Evolutionary conservation across 2,329 filamentous ascomycete species (phyloP).

Genomic region (Penicillium digitatum): DNA sequence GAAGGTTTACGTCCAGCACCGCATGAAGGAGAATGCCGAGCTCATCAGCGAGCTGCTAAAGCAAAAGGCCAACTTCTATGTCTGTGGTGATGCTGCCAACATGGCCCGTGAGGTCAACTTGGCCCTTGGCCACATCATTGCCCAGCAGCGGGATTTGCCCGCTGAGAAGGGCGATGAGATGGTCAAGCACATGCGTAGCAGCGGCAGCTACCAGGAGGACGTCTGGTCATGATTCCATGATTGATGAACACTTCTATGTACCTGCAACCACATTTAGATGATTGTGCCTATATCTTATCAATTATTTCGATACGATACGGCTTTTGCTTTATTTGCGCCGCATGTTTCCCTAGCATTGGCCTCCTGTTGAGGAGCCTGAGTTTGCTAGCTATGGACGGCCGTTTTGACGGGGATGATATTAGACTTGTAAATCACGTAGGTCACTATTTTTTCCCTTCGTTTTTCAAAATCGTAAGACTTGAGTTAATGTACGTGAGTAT

Average conservation of each 20-base stretch:
- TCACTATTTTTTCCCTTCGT: background rate
- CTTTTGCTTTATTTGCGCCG: constrained; percentile 7
- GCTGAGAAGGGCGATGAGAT: constrained; percentile 90
- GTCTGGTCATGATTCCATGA: constrained; percentile 56
- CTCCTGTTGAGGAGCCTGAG: background rate
- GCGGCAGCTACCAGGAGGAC: constrained; percentile 91
- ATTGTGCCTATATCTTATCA: constrained; percentile 23
- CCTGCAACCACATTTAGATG: constrained; percentile 28
- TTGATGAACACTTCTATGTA: constrained; percentile 11
- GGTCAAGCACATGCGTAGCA: constrained; percentile 92
- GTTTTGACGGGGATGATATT: constrained; percentile 1
- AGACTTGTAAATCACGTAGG: constrained; percentile 17
- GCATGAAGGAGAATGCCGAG: constrained; percentile 74
- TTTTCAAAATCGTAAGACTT: background rate
- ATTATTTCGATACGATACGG: constrained; percentile 9
- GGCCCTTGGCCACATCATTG: constrained; percentile 79
- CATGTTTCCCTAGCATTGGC: constrained; percentile 11
- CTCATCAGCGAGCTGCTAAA: constrained; percentile 83
- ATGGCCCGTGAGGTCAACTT: constrained; percentile 94
- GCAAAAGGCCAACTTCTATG: constrained; percentile 88
- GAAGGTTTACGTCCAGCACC: constrained; percentile 97
- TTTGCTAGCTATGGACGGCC: background rate
- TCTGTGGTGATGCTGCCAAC: constrained; percentile 95
- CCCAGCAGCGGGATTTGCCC: constrained; percentile 74
- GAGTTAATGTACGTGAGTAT: background rate